Evolutionary conservation across 495 filamentous ascomycete genomes (phyloP), one percentile per base, ranked within the genome.

Genomic region (Tuber indicum): DNA sequence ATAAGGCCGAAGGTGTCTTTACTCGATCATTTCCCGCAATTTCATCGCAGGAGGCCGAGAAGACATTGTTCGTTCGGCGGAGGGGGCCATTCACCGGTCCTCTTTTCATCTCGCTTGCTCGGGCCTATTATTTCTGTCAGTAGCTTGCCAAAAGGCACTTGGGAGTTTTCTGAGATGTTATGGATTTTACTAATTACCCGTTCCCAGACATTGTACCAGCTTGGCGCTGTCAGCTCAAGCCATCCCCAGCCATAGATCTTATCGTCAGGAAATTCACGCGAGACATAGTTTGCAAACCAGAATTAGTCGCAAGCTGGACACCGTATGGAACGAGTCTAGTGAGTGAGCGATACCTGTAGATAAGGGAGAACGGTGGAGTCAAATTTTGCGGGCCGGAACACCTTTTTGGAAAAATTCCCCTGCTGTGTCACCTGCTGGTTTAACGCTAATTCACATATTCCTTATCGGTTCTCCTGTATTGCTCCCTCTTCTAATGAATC

Each of bases 1-100:
- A 80, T 80, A 80, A 80, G 78, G 71, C 77, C 71, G 78, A 75
- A 75, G 78, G 52, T 44, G 71, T 76, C 74, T 80, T 66, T 80
- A 80, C 78, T 80, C 74, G 77, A 80, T 80, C 71, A 72, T 58
- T 80, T 79, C 71, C 58, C 58, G 3, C 58, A 66, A 66, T 66
- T 66, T 7, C 26, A 36, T 66, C 58, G 58, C 58, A 66, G 58
- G 5, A 66, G 26, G 4, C 58, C 58, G 58, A 66, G 5, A 36
- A 66, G 4, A 7, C 26, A 36, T 36, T 32, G 32, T 26, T 32
- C 58, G 14, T 17, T 16, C 58, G 58, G 58, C 58, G 58, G 58
- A 66, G 17, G 58, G 58, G 58, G 32, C 58, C 58, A 66, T 19
- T 17, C 26, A 66, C 58, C 58, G 1, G 26, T 19, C 32, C 26